Evolutionary conservation across 2,329 filamentous ascomycete genomes (phyloP).

Genomic region (Periconia sp.): DNA sequence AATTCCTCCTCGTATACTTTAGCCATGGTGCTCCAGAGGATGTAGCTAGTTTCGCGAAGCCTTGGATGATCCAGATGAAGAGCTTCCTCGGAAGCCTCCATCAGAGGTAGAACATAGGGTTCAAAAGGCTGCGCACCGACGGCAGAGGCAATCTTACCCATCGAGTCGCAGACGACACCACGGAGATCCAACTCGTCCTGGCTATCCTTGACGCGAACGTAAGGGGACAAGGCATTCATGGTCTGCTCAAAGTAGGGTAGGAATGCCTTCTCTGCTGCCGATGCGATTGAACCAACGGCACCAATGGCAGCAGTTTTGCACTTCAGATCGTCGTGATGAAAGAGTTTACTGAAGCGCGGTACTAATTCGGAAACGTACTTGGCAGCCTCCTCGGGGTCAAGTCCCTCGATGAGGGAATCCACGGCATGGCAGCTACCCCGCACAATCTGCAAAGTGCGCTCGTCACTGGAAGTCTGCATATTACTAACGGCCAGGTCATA

Average conservation of each 20-base stretch:
- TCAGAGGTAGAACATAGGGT: conserved; percentile 87
- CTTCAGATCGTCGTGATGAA: conserved; percentile 83
- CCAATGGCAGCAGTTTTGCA: conserved; percentile 89
- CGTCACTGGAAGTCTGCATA: conserved; percentile 66
- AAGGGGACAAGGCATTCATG: conserved; percentile 87
- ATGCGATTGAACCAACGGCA: conserved; percentile 88
- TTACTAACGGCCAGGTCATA: conserved; percentile 78
- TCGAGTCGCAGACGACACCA: conserved; percentile 87
- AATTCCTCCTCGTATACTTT: conserved; percentile 82
- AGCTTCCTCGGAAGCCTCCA: conserved; percentile 91
- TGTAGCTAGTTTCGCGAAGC: conserved; percentile 94
- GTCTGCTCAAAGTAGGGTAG: conserved; percentile 89
- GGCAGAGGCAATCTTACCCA: conserved; percentile 89
- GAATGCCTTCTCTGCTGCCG: conserved; percentile 82
- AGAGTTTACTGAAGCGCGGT: conserved; percentile 80
- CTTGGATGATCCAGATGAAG: conserved; percentile 86
- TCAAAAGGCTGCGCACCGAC: conserved; percentile 88
- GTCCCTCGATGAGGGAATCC: conserved; percentile 86
- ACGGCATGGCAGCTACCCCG: conserved; percentile 89
- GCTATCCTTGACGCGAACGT: conserved; percentile 83
- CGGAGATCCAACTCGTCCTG: conserved; percentile 90
- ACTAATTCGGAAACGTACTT: conserved; percentile 84
- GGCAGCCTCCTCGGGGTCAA: conserved; percentile 80
- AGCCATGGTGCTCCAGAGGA: conserved; percentile 92
- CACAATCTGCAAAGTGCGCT: conserved; percentile 83